Conservation (phyloP, 225 moss, liverwort and hornwort genomes). For the Thuidium tamariscinum region DNA sequence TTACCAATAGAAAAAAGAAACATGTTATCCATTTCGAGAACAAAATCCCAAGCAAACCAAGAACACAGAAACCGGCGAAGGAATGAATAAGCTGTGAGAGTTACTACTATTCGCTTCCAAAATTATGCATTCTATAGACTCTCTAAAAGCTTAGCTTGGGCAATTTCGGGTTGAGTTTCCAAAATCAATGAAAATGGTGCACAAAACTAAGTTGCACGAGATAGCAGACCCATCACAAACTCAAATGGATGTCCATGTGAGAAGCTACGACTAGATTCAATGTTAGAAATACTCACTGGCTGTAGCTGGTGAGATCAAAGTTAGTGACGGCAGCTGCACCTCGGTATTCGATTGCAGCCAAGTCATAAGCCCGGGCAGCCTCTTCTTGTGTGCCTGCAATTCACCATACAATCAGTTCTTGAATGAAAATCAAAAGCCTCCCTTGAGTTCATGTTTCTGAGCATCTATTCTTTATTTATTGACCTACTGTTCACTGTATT, state of each 20-base stretch:
- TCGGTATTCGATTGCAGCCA: conserved; percentile 30
- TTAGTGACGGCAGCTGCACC: conserved; percentile 35
- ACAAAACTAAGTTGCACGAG: background rate
- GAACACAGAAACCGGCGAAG: background rate
- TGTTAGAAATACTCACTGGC: background rate
- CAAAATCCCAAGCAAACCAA: background rate
- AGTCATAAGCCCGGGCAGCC: conserved; percentile 32
- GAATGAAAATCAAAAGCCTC: background rate
- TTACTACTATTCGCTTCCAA: background rate
- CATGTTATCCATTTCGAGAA: no score
- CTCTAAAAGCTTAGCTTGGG: background rate
- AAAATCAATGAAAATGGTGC: background rate
- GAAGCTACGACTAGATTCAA: background rate
- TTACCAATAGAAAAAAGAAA: background rate
- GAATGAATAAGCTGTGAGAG: background rate
- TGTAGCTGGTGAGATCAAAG: conserved; percentile 27
- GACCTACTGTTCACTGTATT: background rate
- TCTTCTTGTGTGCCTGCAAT: conserved; percentile 34
- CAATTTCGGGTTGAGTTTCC: background rate
- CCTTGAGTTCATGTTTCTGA: background rate
- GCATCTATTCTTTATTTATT: no score
- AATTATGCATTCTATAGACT: background rate
- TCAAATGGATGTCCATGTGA: background rate
- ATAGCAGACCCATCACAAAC: background rate
- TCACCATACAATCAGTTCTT: background rate